A percentile compares a stretch with the other conserved stretches of the same genome.
Evolutionary conservation across 345 rosid genomes (phyloP).

Genomic region (Euphorbia tirucalli): DNA sequence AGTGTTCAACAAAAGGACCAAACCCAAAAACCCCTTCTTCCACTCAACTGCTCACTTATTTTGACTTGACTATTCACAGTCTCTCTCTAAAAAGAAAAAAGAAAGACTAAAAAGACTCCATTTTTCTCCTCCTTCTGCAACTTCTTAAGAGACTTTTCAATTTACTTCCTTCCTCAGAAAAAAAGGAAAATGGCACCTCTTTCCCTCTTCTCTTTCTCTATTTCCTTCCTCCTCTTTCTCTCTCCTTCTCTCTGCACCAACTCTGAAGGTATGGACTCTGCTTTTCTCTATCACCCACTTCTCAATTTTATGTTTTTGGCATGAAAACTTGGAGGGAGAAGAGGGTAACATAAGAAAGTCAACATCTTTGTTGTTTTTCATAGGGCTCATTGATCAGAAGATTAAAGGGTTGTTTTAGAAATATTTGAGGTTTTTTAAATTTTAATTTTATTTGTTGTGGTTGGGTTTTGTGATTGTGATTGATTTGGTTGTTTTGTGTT

Average conservation of each 20-base stretch:
- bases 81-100: background rate
- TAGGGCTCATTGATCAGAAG: background rate
- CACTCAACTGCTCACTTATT: background rate
- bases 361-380: background rate
- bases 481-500: background rate
- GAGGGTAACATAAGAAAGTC: background rate
- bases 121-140: background rate
- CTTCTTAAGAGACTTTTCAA: background rate
- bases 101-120: no score
- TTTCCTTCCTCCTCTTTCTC: constrained; percentile 28
- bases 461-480: background rate
- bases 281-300: background rate
- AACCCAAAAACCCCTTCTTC: background rate
- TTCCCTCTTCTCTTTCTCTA: constrained; percentile 9
- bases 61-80: constrained; percentile 8
- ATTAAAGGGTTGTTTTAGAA: background rate
- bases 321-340: background rate
- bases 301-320: background rate
- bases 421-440: background rate
- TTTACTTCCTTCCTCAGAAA: background rate
- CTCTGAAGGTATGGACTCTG: constrained; percentile 43
- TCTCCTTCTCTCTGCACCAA: constrained; percentile 48
- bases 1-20: background rate
- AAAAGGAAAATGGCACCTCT: constrained; percentile 27
- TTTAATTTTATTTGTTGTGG: constrained; percentile 1